These are phyloP conservation scores for Coleophoma cylindrospora DNA, from an alignment of 2,329 filamentous ascomycete species.

Conservation along the genomic window DNA sequence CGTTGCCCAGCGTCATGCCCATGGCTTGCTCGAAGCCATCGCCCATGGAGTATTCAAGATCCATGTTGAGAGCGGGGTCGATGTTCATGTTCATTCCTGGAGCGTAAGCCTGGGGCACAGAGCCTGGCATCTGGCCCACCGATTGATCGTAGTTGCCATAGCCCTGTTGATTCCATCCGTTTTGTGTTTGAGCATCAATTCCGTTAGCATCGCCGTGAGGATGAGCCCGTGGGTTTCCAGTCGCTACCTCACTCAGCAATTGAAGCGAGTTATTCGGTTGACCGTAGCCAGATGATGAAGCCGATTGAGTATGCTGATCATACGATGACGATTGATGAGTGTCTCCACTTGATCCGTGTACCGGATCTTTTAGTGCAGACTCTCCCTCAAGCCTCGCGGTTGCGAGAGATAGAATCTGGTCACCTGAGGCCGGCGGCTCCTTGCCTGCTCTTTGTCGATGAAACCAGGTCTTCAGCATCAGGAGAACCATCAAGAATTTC, in stretches of 20 bases:
- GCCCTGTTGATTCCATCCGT: slow-evolving; percentile 15
- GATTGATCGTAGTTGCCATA: slow-evolving; percentile 13
- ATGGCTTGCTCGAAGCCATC: slow-evolving; percentile 28
- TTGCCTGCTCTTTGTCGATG: slow-evolving; percentile 25
- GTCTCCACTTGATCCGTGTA: background rate
- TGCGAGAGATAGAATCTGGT: background rate
- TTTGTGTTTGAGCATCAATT: slow-evolving; percentile 13
- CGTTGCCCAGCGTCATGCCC: slow-evolving; percentile 24
- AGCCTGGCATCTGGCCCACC: slow-evolving; percentile 10
- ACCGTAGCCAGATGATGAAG: slow-evolving; percentile 16
- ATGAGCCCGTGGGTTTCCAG: slow-evolving; percentile 24
- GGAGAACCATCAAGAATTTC: slow-evolving; percentile 67
- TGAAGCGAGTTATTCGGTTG: slow-evolving; percentile 30
- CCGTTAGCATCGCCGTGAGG: slow-evolving; percentile 13
- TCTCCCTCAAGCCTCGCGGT: background rate
- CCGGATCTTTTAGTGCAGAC: background rate
- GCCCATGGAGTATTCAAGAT: slow-evolving; percentile 22
- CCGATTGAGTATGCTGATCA: slow-evolving; percentile 13
- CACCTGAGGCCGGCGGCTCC: slow-evolving; percentile 2
- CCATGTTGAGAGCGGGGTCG: slow-evolving; percentile 22
- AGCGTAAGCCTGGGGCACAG: slow-evolving; percentile 9
- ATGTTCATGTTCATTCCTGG: slow-evolving; percentile 14
- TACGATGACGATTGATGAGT: slow-evolving; percentile 8
- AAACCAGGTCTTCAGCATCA: slow-evolving; percentile 64
- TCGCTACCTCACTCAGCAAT: slow-evolving; percentile 34